These are phyloP conservation scores for Trametes elegans DNA, from an alignment of 768 basidiomycete genomes.

Conservation along the genomic window DNA sequence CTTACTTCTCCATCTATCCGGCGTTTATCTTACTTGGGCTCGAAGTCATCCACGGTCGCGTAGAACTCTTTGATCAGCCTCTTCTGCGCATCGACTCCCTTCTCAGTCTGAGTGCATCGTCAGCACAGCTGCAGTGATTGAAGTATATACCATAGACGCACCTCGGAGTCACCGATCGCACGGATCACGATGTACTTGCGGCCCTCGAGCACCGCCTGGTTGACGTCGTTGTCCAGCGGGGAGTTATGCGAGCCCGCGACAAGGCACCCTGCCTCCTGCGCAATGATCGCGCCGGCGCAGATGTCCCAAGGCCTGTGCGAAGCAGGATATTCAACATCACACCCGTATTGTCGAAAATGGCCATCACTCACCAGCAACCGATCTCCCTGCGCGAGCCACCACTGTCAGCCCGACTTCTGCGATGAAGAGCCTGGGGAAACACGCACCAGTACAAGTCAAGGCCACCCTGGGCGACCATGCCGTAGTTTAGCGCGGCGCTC, in stretches of 20 bases:
- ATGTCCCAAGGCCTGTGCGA: slow-evolving; percentile 76
- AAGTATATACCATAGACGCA: slow-evolving; percentile 27
- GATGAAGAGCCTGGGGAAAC: background rate
- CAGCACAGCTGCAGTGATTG: background rate
- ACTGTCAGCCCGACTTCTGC: background rate
- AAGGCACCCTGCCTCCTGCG: slow-evolving; percentile 82
- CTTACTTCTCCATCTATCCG: background rate
- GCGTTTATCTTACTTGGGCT: slow-evolving; percentile 40
- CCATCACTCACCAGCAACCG: slow-evolving; percentile 56
- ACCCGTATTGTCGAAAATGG: background rate
- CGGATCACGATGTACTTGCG: slow-evolving; percentile 81
- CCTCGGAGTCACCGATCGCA: slow-evolving; percentile 59
- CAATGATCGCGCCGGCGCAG: slow-evolving; percentile 87
- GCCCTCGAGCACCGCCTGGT: slow-evolving; percentile 68
- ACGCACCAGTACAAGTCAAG: slow-evolving; percentile 84
- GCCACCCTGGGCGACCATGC: slow-evolving; percentile 84
- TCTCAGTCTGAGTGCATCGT: slow-evolving; percentile 47
- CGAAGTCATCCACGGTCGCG: slow-evolving; percentile 70
- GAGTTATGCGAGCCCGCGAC: slow-evolving; percentile 65
- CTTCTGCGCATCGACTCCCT: slow-evolving; percentile 66
- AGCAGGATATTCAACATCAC: background rate
- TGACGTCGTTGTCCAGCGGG: slow-evolving; percentile 47
- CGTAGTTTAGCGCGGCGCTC: slow-evolving; percentile 80
- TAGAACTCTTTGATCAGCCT: slow-evolving; percentile 86
- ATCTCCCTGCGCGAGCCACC: slow-evolving; percentile 57